A percentile compares a stretch with the other conserved stretches of the same genome.
These are phyloP conservation scores for Sphagnum magellanicum DNA, from an alignment of 228 moss, liverwort and hornwort species.

Conservation along the genomic window DNA sequence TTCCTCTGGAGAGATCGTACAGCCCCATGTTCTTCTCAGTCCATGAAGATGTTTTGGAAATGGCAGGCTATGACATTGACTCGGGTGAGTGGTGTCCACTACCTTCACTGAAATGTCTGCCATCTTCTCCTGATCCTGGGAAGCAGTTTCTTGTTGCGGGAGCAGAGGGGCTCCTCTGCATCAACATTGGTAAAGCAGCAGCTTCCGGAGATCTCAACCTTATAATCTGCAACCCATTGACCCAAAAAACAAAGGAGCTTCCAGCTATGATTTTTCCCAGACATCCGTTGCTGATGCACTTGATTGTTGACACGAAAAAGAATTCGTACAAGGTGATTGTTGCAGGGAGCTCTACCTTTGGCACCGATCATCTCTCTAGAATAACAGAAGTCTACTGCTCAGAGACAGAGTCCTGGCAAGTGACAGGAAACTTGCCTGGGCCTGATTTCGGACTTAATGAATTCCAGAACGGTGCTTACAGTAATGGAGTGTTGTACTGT, in stretches of 20 bases:
- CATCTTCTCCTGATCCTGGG: conserved; percentile 1
- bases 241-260: neutral
- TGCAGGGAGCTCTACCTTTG: conserved; percentile 19
- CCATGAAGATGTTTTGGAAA: neutral
- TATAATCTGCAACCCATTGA: conserved; percentile 26
- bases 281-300: conserved; percentile 14
- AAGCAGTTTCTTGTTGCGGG: conserved; percentile 7
- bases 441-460: conserved; percentile 17
- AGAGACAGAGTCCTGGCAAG: conserved; percentile 11
- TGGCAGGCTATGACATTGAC: neutral
- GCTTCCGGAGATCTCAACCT: neutral
- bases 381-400: conserved; percentile 33
- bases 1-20: neutral
- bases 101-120: neutral
- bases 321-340: conserved; percentile 14
- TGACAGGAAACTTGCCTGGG: conserved; percentile 11
- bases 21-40: conserved; percentile 4
- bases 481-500: conserved; percentile 17
- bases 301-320: neutral
- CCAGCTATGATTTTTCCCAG: conserved; percentile 17
- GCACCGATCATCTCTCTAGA: conserved; percentile 13
- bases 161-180: conserved; percentile 18
- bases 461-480: conserved; percentile 17
- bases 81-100: neutral
- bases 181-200: conserved; percentile 6